phyloP scores from a whole-genome alignment of 306 rosid species.

The Gleditsia sinensis region DNA sequence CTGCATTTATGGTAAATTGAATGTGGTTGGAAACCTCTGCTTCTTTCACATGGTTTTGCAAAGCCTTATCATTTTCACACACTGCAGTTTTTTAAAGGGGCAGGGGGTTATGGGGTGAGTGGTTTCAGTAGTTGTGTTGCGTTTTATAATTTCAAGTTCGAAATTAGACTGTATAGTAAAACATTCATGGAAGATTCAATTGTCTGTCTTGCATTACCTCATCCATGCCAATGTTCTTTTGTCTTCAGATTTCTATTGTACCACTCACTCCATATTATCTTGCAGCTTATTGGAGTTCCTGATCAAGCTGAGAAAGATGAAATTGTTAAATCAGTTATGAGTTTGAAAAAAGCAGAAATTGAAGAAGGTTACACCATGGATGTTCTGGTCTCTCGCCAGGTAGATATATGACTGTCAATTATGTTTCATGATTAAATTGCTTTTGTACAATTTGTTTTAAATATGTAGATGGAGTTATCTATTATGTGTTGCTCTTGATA shows the following conservation, averaged over 20 bases:
- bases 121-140: constrained; percentile 21
- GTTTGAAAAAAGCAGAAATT: constrained; percentile 75
- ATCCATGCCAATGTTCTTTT: constrained; percentile 1
- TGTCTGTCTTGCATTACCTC: constrained; percentile 4
- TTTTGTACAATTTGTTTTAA: constrained; percentile 14
- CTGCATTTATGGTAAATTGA: constrained; percentile 21
- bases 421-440: background rate
- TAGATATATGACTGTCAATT: constrained; percentile 30
- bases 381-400: constrained; percentile 81
- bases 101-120: constrained; percentile 18
- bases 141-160: constrained; percentile 11
- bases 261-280: constrained; percentile 31
- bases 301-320: constrained; percentile 94
- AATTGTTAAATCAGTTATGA: constrained; percentile 91
- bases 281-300: constrained; percentile 88
- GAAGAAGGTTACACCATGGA: constrained; percentile 89
- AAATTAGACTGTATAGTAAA: constrained; percentile 2
- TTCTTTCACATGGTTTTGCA: background rate
- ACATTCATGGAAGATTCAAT: background rate
- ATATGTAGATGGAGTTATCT: background rate
- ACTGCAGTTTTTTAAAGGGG: constrained; percentile 10
- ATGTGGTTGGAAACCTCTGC: background rate
- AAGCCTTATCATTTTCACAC: background rate
- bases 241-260: constrained; percentile 31
- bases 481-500: constrained; percentile 25